A percentile compares a stretch with the other conserved stretches of the same genome.
Conservation (phyloP, 805 yeast species). For the Saturnispora besseyi region DNA sequence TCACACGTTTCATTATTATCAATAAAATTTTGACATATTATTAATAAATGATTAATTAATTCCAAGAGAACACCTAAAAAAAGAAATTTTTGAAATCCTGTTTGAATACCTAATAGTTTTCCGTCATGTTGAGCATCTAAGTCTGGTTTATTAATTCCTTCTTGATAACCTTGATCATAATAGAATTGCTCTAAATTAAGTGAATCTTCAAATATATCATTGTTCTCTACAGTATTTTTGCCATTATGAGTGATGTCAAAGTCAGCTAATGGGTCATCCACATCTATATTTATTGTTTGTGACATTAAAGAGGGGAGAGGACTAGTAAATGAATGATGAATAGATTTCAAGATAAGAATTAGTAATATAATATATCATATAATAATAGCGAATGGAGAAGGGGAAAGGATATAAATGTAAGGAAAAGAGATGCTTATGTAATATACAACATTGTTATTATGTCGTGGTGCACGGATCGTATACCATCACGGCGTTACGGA, state of each 20-base stretch:
- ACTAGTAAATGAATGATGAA: neutral
- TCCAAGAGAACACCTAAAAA: slow-evolving; percentile 61
- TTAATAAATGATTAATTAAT: slow-evolving; percentile 27
- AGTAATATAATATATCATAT: too few species aligned
- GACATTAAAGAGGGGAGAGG: neutral
- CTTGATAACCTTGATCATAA: slow-evolving; percentile 61
- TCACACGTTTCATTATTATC: slow-evolving; percentile 1
- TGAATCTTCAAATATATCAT: slow-evolving; percentile 37
- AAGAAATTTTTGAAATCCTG: slow-evolving; percentile 63
- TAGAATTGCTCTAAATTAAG: slow-evolving; percentile 52
- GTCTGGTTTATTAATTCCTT: slow-evolving; percentile 58
- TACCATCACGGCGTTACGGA: neutral
- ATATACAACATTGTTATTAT: too few species aligned
- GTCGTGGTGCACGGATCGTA: too few species aligned
- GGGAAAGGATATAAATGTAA: neutral
- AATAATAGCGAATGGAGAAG: neutral
- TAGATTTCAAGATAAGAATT: neutral
- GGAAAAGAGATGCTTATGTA: too few species aligned
- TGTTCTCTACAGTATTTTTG: neutral
- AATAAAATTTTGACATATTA: neutral
- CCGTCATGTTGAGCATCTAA: slow-evolving; percentile 63
- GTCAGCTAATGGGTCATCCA: slow-evolving; percentile 6
- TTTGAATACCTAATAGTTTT: slow-evolving; percentile 73
- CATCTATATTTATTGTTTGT: neutral
- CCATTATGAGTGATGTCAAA: neutral